Evolutionary conservation across 768 basidiomycete genomes (phyloP), one percentile per base, ranked within the genome.

Genomic region (Boletellus ananas): DNA sequence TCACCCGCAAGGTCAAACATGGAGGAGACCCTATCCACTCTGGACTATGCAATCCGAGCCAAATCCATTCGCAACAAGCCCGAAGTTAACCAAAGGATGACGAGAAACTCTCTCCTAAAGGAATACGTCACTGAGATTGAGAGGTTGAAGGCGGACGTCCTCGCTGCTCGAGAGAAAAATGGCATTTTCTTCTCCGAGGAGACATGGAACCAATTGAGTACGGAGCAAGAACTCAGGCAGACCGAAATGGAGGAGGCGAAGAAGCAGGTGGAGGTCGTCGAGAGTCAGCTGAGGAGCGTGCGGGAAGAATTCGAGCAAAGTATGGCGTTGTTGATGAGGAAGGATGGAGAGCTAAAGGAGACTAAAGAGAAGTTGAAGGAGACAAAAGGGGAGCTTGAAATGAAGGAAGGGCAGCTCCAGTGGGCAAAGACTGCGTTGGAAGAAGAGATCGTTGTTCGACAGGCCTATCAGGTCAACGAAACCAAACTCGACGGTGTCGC

Each of bases 1-100:
- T 95, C 93, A 9, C 95, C 96, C 1, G 90, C 92, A 5, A 83
- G 90, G 20, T 90, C 84, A 21, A 97, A 95, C 64, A 80, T 95
- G 72, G 96, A 99, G 68, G 96, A 98, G 70, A 98, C 96, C 0
- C 79, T 96, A 17, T 96, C 94, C 3, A 99, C 96, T 0, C 84
- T 99, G 38, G 94, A 97, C 66, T 99, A 99, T 59, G 95, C 96
- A 27, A 79, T 92, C 40, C 84, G 91, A 21, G 96, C 96, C 25
- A 97, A 95, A 66, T 89, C 90, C 21, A 98, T 99, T 62, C 81
- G 84, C 44, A 98, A 98, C 72, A 87, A 88, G 59, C 96, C 96
- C 8, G 94, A 98, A 67, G 71, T 96, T 34, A 98, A 98, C 68
- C 90, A 93, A 63, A 85, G 92, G 41, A 87, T 96, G 82, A 92